These are phyloP conservation scores for Stachybotrys echinatus DNA, from an alignment of 2,329 filamentous ascomycete species.

Conservation along the genomic window DNA sequence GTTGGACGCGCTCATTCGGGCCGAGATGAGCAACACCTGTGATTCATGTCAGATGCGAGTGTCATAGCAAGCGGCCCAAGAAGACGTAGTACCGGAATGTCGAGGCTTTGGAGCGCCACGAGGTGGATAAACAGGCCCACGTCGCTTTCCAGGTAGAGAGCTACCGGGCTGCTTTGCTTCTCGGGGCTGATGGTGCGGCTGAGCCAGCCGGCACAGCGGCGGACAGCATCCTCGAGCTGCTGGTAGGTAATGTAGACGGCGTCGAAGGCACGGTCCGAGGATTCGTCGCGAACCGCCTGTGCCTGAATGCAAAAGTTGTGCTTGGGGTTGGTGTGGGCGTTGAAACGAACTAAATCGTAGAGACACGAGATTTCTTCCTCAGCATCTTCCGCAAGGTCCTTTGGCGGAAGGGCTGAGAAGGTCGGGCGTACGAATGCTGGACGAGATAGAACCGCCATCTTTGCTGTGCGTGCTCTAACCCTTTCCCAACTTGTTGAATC, in stretches of 20 bases:
- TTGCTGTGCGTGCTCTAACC: not conserved
- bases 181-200: not conserved
- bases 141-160: conserved; percentile 17
- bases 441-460: not conserved
- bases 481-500: not conserved
- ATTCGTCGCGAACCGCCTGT: not conserved
- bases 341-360: conserved; percentile 12
- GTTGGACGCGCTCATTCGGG: conserved; percentile 11
- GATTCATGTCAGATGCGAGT: not conserved
- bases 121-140: conserved; percentile 16
- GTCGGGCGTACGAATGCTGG: not conserved
- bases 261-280: not conserved
- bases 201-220: not conserved
- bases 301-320: conserved; percentile 12
- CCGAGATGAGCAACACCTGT: conserved; percentile 15
- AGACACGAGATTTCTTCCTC: conserved; percentile 9
- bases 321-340: conserved; percentile 10
- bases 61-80: not conserved
- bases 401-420: not conserved
- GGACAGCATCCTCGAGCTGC: not conserved
- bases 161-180: conserved; percentile 8
- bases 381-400: not conserved
- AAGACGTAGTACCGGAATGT: conserved; percentile 11
- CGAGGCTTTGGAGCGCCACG: conserved; percentile 10
- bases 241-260: not conserved